Base-by-base conservation (phyloP, 176 grass and related monocot species). In the Neostapfia colusana region DNA sequence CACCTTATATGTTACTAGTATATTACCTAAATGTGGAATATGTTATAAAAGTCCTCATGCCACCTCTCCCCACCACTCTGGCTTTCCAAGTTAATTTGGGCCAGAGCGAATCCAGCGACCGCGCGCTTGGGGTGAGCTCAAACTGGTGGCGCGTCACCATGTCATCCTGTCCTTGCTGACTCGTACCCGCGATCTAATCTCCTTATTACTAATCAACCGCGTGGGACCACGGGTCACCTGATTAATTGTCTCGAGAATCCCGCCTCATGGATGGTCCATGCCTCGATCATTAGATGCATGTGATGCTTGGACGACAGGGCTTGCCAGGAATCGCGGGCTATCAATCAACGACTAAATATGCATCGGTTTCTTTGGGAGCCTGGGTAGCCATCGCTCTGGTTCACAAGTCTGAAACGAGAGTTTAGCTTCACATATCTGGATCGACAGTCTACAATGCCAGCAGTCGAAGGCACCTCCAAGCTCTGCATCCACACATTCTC, bases 341-440 rank as follows among this genome's bases (percentile, higher is more conserved):
- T 51, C 48, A 51, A 21, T 39, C 28, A 18, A 10, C 31, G 73
- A 53, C 66, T 43, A 54, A 18, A 28, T 45, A 28, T 53, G 44
- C 5, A 36, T 72, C 23, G 16, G 38, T 77, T 49, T 77, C 21
- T 14, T 69, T 21, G n/a, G n/a, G n/a, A n/a, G n/a, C n/a, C n/a
- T 38, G 79, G 79, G 65, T 71, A 46, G 16, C 58, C 58, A 16
- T 82, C 73, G 45, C 85, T 44, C 64, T 10, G 38, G 8, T 45
- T 37, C 50, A 39, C 37, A 43, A 74, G 38, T 68, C 27, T 35
- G 2, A 54, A 4, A 65, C 21, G 46, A 23, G 18, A 6, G 35
- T 31, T 31, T 31, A 31, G 31, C 31, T 31, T 31, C 31, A 31
- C 31, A 31, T 31, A 31, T 31, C 31, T 31, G 31, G 3, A 31